Evolutionary conservation across 306 rosid genomes (phyloP), one percentile per base, ranked within the genome.

Genomic region (Trichosanthes truncata): DNA sequence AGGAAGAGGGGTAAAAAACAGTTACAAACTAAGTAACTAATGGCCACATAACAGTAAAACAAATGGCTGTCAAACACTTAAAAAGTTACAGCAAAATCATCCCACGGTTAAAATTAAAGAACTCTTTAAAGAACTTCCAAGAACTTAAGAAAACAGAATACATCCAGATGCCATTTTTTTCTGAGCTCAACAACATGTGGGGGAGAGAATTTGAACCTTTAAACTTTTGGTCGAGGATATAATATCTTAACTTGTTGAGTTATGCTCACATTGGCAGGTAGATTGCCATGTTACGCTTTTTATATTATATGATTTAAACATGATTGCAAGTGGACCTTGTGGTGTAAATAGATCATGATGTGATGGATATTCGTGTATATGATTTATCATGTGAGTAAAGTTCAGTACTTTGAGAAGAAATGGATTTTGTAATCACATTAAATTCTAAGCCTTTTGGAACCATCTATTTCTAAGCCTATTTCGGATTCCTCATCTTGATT

Each of bases 401-500:
- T 9, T 43, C 7, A 41, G 21, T 38, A 14, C 17, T 17, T 65
- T 3, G 33, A 23, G 18, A 29, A 26, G 67, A 14, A n/a, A 23
- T 18, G 49, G 48, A 7, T 66, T 66, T 38, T 18, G 13, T 35
- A 36, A 68, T 38, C 75, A 10, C 53, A 41, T 71, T 7, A 12
- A 43, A 43, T 23, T 69, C 6, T 63, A 33, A 63, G 72, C 11
- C 38, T 48, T 40, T 33, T 20, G 14, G 25, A 48, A 38, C 72
- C 45, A 31, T 2, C 5, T 51, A 35, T 78, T 48, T 36, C 18
- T 81, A 73, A 45, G 17, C 8, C 49, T 18, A 20, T 41, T 68
- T 48, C 31, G 29, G 75, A 41, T 41, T 68, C 35, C 38, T 60
- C 29, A 60, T 57, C 78, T 60, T 84, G 78, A 45, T 60, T 67